phyloP scores from a whole-genome alignment of 768 basidiomycete genomes.

The Peribolospora baueri region DNA sequence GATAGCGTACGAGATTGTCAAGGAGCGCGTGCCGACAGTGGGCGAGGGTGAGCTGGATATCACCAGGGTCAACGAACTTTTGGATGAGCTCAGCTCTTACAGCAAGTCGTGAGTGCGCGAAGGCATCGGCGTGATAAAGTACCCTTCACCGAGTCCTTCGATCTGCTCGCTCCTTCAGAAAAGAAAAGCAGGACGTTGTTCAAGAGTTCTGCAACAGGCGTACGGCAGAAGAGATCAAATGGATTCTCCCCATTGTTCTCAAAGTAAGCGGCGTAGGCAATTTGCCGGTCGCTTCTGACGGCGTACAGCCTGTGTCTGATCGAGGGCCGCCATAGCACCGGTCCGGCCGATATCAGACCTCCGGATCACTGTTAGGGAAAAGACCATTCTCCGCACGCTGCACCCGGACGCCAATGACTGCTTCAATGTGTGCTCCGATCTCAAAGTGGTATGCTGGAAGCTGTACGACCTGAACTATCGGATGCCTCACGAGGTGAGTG shows the following conservation, averaged over 20 bases:
- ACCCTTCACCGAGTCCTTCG: neutral
- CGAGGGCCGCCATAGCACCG: neutral
- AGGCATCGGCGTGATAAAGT: no score
- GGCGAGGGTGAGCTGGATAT: constrained; percentile 42
- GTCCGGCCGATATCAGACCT: constrained; percentile 33
- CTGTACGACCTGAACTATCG: constrained; percentile 51
- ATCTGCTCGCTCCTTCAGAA: constrained; percentile 24
- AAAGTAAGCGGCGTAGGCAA: constrained; percentile 35
- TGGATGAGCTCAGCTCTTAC: constrained; percentile 52
- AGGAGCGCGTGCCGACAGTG: constrained; percentile 47
- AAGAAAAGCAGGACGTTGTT: constrained; percentile 46
- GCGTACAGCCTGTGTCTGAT: no score
- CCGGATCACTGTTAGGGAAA: constrained; percentile 78
- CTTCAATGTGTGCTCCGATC: constrained; percentile 88
- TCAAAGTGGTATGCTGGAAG: constrained; percentile 79
- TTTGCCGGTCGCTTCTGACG: no score
- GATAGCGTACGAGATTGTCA: constrained; percentile 65
- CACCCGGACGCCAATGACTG: constrained; percentile 84
- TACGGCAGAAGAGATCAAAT: constrained; percentile 71
- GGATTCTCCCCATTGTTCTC: constrained; percentile 86
- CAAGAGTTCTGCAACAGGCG: constrained; percentile 36
- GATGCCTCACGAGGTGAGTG: constrained; percentile 17
- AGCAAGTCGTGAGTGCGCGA: constrained; percentile 40
- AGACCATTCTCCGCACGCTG: constrained; percentile 67
- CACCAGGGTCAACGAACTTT: constrained; percentile 54